These are phyloP conservation scores for Auriscalpium microsporum DNA, from an alignment of 768 basidiomycete species.

Conservation along the genomic window DNA sequence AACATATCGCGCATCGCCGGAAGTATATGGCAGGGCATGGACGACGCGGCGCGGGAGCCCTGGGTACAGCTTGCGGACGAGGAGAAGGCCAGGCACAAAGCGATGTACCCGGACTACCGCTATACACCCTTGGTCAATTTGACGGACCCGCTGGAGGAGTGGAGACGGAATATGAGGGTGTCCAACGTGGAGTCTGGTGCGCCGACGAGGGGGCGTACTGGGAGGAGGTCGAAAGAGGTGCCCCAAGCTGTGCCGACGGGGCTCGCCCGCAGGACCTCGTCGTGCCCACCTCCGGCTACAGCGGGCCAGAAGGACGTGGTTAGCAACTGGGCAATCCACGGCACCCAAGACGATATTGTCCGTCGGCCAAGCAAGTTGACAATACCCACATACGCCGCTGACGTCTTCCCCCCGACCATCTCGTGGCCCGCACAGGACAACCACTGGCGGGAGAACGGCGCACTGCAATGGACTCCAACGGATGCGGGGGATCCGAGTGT, in stretches of 20 bases:
- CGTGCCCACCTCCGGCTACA: background rate
- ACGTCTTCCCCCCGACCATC: background rate
- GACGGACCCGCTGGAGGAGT: background rate
- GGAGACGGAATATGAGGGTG: background rate
- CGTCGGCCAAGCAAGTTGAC: background rate
- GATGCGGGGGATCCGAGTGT: background rate
- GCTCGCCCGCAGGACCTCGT: background rate
- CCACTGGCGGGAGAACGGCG: background rate
- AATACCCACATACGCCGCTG: background rate
- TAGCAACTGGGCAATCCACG: background rate
- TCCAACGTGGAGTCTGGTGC: background rate
- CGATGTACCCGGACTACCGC: conserved; percentile 27
- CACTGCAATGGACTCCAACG: background rate
- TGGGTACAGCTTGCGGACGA: conserved; percentile 43
- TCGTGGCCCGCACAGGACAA: background rate
- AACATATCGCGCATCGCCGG: conserved; percentile 64
- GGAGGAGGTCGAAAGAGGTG: background rate
- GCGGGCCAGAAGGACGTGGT: background rate
- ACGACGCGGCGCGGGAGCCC: conserved; percentile 32
- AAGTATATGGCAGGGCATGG: conserved; percentile 55
- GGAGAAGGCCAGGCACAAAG: conserved; percentile 38
- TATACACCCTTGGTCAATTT: conserved; percentile 6
- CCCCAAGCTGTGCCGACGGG: background rate
- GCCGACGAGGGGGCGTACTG: background rate
- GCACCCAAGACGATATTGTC: background rate